Conservation (phyloP, 495 filamentous ascomycete species). For the Cenococcum geophilum region DNA sequence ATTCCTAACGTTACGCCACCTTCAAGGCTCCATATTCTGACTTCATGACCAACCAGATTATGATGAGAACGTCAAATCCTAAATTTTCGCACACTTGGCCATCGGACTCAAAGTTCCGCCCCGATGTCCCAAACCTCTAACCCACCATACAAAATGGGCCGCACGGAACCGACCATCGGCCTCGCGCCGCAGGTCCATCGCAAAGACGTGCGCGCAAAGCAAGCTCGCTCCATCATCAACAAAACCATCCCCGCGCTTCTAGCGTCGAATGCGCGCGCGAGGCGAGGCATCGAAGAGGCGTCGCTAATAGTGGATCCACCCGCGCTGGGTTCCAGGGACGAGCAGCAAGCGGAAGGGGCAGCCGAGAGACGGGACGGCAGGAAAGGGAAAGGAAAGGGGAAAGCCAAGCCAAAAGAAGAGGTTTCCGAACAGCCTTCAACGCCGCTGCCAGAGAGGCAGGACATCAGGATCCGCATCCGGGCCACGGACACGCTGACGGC, state of each 20-base stretch:
- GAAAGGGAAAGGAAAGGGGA: conserved; percentile 8
- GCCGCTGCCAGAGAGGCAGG: too few species aligned
- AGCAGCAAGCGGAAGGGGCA: neutral
- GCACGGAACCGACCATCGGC: conserved; percentile 24
- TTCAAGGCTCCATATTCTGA: too few species aligned
- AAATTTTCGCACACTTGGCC: too few species aligned
- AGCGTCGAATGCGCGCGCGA: conserved; percentile 44
- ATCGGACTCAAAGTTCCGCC: too few species aligned
- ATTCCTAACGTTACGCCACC: too few species aligned
- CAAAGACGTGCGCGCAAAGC: conserved; percentile 43
- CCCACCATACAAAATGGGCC: conserved; percentile 23
- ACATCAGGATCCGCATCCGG: conserved; percentile 39
- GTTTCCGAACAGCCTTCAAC: neutral
- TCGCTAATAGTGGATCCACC: conserved; percentile 45
- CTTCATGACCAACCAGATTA: too few species aligned
- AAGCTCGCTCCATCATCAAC: conserved; percentile 48
- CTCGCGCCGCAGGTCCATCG: conserved; percentile 21
- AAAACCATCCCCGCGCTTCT: conserved; percentile 48
- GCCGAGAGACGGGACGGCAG: neutral
- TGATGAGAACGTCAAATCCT: too few species aligned
- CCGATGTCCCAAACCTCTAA: neutral
- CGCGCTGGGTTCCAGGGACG: neutral
- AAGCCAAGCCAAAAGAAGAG: conserved; percentile 9
- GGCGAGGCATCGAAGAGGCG: conserved; percentile 44
- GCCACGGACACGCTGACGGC: conserved; percentile 46